Evolutionary conservation across 805 yeast species (phyloP).

Genomic region (Kazachstania martiniae): DNA sequence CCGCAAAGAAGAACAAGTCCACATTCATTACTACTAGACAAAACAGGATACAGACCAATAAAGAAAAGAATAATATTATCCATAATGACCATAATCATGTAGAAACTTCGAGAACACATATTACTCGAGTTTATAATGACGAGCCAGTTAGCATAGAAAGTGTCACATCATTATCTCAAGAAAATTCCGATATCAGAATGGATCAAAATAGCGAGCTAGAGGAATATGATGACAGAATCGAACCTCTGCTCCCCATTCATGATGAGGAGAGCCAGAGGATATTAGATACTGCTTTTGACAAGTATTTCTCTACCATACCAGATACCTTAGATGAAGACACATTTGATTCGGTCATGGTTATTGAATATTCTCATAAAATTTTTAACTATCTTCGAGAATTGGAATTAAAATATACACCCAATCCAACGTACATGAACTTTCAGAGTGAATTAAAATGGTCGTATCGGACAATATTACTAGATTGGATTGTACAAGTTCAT

Average conservation of each 20-base stretch:
- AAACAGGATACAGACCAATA: no score
- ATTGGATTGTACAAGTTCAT: constrained; percentile 91
- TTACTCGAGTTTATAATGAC: no score
- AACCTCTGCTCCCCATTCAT: constrained; percentile 1
- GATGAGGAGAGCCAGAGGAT: neutral
- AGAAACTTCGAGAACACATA: no score
- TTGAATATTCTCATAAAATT: constrained; percentile 70
- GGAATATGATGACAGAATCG: neutral
- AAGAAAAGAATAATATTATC: no score
- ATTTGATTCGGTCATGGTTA: constrained; percentile 69
- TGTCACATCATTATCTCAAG: no score
- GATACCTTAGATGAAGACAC: constrained; percentile 68
- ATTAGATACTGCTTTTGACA: constrained; percentile 2
- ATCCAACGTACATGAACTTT: constrained; percentile 64
- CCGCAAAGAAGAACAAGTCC: neutral
- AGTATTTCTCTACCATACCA: neutral
- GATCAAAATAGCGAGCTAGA: constrained; percentile 9
- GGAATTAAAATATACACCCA: constrained; percentile 61
- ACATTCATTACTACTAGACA: no score
- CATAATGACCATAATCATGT: no score
- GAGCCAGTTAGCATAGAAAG: no score
- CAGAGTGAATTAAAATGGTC: constrained; percentile 86
- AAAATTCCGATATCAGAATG: constrained; percentile 5
- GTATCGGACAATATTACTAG: constrained; percentile 70
- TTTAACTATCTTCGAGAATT: constrained; percentile 60